A percentile compares a stretch with the other conserved stretches of the same genome.
Conservation (phyloP, 2,329 filamentous ascomycete genomes). For the Cordyceps cicadae region DNA sequence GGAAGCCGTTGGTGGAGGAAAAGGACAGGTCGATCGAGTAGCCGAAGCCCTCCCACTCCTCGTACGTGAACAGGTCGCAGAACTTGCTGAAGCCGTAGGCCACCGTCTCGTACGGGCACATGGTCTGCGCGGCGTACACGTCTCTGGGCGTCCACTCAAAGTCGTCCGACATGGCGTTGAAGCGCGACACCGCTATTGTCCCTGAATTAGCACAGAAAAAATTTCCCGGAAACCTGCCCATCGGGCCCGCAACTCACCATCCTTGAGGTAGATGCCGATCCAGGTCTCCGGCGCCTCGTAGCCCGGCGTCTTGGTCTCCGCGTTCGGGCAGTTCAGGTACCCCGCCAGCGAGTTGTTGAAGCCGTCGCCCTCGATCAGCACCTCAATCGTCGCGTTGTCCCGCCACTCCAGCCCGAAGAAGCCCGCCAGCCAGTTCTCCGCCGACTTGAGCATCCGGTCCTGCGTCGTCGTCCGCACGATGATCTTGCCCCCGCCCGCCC, state of each 20-base stretch:
- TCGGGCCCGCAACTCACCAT: constrained; percentile 32
- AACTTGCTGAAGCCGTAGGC: constrained; percentile 67
- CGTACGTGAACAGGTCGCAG: constrained; percentile 65
- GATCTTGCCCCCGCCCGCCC: constrained; percentile 51
- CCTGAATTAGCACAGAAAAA: neutral
- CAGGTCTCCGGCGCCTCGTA: constrained; percentile 49
- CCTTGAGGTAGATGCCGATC: constrained; percentile 54
- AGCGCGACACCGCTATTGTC: constrained; percentile 45
- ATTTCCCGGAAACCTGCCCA: neutral
- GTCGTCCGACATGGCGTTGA: constrained; percentile 45
- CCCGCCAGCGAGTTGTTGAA: constrained; percentile 68
- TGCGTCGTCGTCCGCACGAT: constrained; percentile 68
- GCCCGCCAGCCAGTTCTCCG: constrained; percentile 70
- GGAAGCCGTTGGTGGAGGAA: constrained; percentile 52
- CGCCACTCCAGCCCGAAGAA: constrained; percentile 73
- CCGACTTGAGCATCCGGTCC: constrained; percentile 67
- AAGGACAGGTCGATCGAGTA: constrained; percentile 64
- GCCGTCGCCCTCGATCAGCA: constrained; percentile 55
- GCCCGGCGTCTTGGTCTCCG: constrained; percentile 42
- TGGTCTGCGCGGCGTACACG: constrained; percentile 58
- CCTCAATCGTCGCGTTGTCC: constrained; percentile 62
- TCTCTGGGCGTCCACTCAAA: constrained; percentile 58
- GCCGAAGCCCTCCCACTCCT: constrained; percentile 65
- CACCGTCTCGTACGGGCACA: constrained; percentile 74
- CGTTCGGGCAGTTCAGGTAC: constrained; percentile 58